These are phyloP conservation scores for Colletotrichum simmondsii DNA, from an alignment of 2,329 filamentous ascomycete genomes.

Conservation along the genomic window DNA sequence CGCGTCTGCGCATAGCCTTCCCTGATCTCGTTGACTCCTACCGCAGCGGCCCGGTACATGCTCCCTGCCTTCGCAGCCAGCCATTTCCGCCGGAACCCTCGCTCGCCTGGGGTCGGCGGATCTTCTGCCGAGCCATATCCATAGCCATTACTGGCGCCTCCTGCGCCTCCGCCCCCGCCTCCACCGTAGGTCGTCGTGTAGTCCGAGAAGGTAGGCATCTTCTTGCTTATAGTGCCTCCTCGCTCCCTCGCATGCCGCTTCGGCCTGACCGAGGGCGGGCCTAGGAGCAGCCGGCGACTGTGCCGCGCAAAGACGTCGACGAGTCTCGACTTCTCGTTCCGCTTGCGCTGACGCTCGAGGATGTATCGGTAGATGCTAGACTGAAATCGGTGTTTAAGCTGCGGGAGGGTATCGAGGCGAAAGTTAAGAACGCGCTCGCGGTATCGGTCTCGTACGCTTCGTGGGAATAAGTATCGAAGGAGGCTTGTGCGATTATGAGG, in stretches of 20 bases:
- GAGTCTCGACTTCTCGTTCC: slow-evolving; percentile 58
- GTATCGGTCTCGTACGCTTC: slow-evolving; percentile 68
- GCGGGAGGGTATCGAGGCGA: slow-evolving; percentile 79
- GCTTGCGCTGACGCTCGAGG: slow-evolving; percentile 70
- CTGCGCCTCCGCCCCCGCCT: slow-evolving; percentile 18
- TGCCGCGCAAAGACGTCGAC: slow-evolving; percentile 54
- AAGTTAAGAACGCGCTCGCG: slow-evolving; percentile 75
- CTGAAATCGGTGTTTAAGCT: slow-evolving; percentile 77
- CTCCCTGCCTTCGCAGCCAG: slow-evolving; percentile 73
- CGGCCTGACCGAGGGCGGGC: slow-evolving; percentile 43
- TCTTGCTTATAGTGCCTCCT: slow-evolving; percentile 36
- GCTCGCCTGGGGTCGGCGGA: slow-evolving; percentile 59
- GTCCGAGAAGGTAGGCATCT: slow-evolving; percentile 37
- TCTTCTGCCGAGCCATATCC: slow-evolving; percentile 39
- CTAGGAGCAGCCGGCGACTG: slow-evolving; percentile 58
- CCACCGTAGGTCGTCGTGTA: slow-evolving; percentile 27
- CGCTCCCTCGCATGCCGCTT: slow-evolving; percentile 44
- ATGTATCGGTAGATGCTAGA: slow-evolving; percentile 81
- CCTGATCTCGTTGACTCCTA: slow-evolving; percentile 67
- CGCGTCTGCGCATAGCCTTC: slow-evolving; percentile 69
- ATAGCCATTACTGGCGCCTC: slow-evolving; percentile 20
- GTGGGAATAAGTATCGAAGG: slow-evolving; percentile 77
- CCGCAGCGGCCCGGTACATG: slow-evolving; percentile 66
- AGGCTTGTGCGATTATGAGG: slow-evolving; percentile 60
- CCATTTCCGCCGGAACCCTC: slow-evolving; percentile 80